Evolutionary conservation across 2,329 filamentous ascomycete species (phyloP), one percentile per base, ranked within the genome.

Genomic region (Colletotrichum cuscutae): DNA sequence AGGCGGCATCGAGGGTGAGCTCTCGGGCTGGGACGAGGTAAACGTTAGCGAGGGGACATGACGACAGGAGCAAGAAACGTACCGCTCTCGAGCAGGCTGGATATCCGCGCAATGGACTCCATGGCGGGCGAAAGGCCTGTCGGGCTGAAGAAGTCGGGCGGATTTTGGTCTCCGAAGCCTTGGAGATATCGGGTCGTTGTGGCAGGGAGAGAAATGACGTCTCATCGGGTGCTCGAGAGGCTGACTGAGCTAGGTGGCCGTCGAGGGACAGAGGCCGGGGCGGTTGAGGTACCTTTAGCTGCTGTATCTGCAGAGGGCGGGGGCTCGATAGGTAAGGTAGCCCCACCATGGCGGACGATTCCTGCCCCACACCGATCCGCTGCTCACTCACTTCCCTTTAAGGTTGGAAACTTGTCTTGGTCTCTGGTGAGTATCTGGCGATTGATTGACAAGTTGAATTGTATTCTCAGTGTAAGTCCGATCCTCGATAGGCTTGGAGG

Each of bases 81-180:
- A 97, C 96, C 95, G 84, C 94, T 97, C 87, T 98, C 97, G 83
- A 99, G 92, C 85, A 98, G 90, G 82, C 91, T 94, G 77, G 95
- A 97, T 83, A 99, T 97, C 80, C 94, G 91, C 76, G 96, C 95
- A 81, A 98, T 95, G 26, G 96, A 97, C 89, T 99, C 97, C 97
- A 99, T 99, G 46, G 30, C 64, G 71, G 57, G 64, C 60, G 42
- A 46, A 53, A 60, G 54, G 26, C 9, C 35, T 59, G 49, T 58
- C 60, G 5, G 28, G 46, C 54, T 54, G 49, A 59, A 54, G 56
- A 42, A 54, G n/a, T 52, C 53, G 56, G 22, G 22, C 26, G 8
- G 22, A n/a, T 35, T 15, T 57, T 28, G 42, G n/a, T 53, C 22
- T 65, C 63, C 11, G 35, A 26, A 32, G 35, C 28, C 42, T 53